Evolutionary conservation across 2,329 filamentous ascomycete genomes (phyloP), one percentile per base, ranked within the genome.

Genomic region (Fusarium sp.): DNA sequence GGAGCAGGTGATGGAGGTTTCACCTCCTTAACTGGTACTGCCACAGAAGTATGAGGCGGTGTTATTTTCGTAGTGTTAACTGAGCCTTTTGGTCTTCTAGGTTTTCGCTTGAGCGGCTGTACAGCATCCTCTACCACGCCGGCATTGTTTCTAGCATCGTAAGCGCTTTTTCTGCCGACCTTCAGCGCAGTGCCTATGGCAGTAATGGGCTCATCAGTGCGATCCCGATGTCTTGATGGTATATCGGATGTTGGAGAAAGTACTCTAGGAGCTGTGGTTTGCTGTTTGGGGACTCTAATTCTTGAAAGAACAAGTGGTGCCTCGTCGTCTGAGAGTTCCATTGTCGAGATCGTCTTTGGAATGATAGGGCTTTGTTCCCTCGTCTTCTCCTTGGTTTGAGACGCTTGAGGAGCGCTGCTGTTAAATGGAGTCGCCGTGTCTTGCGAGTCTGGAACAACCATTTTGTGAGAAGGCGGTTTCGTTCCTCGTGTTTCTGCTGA

Each of bases 241-340:
- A 44, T 15, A 8, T 18, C 25, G 22, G 48, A 16, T 18, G 27
- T 8, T 40, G 34, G 34, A 24, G 49, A 18, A 15, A 32, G n/a
- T 10, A 20, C 11, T 7, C 43, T 30, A 9, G 38, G 34, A 13
- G 49, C 12, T 44, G 25, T 41, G 15, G 5, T 25, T 13, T n/a
- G 60, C 57, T 25, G 32, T n/a, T 46, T 67, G 18, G 46, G 34
- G 8, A 13, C 18, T 12, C 60, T 63, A 18, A 61, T 56, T 29
- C 65, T 65, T 7, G 68, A 61, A 24, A 76, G 54, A 15, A 74
- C 43, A n/a, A 80, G 58, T 1, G 79, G 79, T 16, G 76, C 73
- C 57, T 81, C 80, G 20, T 81, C 80, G 49, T 81, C 79, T 8
- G 80, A 81, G 9, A 81, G 74, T 8, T 70, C 69, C 53, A 72